Evolutionary conservation across 1,139 yeast genomes (phyloP), one percentile per base, ranked within the genome.

Genomic region (Debaryomyces sp.): DNA sequence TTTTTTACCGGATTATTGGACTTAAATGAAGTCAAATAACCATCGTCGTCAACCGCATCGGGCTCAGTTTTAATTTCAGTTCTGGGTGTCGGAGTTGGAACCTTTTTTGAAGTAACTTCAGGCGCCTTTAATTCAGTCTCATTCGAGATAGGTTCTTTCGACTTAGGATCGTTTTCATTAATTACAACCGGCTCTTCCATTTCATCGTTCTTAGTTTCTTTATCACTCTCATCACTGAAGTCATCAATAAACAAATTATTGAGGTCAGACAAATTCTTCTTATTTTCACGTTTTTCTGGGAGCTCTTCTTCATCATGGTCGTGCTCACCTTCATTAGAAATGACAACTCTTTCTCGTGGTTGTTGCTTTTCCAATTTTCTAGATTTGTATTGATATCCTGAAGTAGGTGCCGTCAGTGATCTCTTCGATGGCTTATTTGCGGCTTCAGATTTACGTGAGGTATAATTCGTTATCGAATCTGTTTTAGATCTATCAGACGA

Each of bases 301-400:
- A 36, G 50, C 12, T 42, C 44, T 38, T 56, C 59, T 8, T 52
- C 59, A 13, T 52, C 56, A 32, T 52, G 59, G 30, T 57, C 58
- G 27, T 59, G 27, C 3, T 54, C 62, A 2, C 57, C 59, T 6
- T 50, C 55, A 37, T 49, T 49, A 0, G 78, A 68, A 8, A 69
- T 59, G 2, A 74, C 68, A 17, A 74, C 75, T 39, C 75, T 60
- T 44, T 75, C 78, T 44, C 61, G 68, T 2, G 75, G 75, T 33
- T 61, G 62, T 33, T 55, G 58, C 12, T 53, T 57, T 38, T 70
- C 73, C 15, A 56, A 35, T 47, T 75, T 75, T 23, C 80, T 59
- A 2, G 79, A 74, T 53, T 73, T 72, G 53, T 75, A 75, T 45
- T 68, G 70, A 54, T 68, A 73, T 4, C 55, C 54, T 3, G 59